Evolutionary conservation across 2,329 filamentous ascomycete species (phyloP).

Genomic region (Fusarium torreyae): DNA sequence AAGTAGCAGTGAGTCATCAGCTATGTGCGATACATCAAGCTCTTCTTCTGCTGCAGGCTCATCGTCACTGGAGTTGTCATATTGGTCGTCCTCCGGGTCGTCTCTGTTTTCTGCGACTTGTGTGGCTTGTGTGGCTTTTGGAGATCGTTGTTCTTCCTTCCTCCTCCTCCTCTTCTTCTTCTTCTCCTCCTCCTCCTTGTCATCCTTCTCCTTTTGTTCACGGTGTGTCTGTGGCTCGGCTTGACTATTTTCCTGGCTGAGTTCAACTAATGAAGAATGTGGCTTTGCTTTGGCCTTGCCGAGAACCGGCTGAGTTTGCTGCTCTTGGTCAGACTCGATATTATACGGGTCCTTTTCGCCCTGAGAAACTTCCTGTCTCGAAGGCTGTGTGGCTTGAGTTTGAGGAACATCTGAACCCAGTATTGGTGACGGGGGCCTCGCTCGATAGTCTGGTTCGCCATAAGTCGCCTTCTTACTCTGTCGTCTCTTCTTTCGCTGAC

Average conservation of each 20-base stretch:
- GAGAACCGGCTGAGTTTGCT: background rate
- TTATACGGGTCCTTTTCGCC: background rate
- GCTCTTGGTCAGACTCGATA: conserved; percentile 1
- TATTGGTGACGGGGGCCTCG: conserved; percentile 30
- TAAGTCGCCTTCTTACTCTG: conserved; percentile 33
- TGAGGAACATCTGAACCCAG: conserved; percentile 20
- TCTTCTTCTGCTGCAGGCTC: conserved; percentile 9
- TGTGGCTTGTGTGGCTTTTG: too few species aligned
- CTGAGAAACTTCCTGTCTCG: background rate
- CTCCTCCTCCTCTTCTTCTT: background rate
- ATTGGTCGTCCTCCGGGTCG: background rate
- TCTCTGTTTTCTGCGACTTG: background rate
- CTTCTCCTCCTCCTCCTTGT: background rate
- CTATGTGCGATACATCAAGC: background rate
- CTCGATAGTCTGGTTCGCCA: conserved; percentile 4
- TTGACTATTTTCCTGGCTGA: background rate
- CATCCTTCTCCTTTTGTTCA: background rate
- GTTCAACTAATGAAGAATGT: background rate
- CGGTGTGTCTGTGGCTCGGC: background rate
- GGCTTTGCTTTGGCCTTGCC: background rate
- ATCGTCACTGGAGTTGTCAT: background rate
- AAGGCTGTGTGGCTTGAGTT: background rate
- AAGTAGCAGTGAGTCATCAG: conserved; percentile 44
- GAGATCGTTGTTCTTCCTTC: background rate
- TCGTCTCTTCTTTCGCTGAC: conserved; percentile 6